Evolutionary conservation across 257 asterid genomes (phyloP).

Genomic region (Catharanthus roseus): DNA sequence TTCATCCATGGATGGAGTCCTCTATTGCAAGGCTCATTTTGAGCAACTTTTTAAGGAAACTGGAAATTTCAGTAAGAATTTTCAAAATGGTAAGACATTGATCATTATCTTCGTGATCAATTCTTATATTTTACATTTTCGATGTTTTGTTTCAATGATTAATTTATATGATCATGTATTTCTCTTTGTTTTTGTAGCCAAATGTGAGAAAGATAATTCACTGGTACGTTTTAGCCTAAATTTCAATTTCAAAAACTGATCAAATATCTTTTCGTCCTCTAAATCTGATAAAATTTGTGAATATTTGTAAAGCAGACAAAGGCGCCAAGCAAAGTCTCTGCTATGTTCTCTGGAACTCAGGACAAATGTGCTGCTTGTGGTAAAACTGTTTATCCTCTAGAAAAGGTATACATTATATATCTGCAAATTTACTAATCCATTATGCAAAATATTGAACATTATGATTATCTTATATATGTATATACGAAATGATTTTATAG

Average conservation of each 20-base stretch:
- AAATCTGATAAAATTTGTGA: neutral
- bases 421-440: too few relatives aligned
- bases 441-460: too few relatives aligned
- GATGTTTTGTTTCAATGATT: neutral
- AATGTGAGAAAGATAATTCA: conserved; percentile 34
- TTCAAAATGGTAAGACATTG: conserved; percentile 37
- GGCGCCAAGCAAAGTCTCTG: conserved; percentile 68
- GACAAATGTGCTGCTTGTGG: conserved; percentile 76
- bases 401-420: conserved; percentile 47
- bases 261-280: neutral
- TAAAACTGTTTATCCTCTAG: conserved; percentile 79
- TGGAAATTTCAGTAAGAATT: conserved; percentile 52
- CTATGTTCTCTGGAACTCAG: conserved; percentile 78
- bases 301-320: conserved; percentile 34
- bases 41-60: conserved; percentile 52
- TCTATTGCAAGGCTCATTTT: conserved; percentile 52
- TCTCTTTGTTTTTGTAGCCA: conserved; percentile 8
- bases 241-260: neutral
- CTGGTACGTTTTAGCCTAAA: conserved; percentile 20
- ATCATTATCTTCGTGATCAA: neutral
- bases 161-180: neutral
- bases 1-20: conserved; percentile 56
- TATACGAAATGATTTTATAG: conserved; percentile 31
- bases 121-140: too few relatives aligned
- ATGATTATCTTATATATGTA: too few relatives aligned